Base-by-base conservation (phyloP, 345 rosid species). In the Linum tenue region DNA sequence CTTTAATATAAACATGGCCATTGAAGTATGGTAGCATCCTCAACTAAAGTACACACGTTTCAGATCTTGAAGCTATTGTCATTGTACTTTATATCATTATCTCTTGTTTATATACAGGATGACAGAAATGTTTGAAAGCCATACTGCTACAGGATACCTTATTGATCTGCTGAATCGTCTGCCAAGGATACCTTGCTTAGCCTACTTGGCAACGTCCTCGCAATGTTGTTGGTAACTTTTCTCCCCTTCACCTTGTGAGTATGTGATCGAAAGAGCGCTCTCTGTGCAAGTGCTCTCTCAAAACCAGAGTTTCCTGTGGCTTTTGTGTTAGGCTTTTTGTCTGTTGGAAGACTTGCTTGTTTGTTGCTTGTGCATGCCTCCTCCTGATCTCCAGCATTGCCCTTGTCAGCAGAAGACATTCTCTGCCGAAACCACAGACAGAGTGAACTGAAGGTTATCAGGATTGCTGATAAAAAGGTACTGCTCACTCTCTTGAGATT, bases 251-350 rank as follows among this genome's bases (percentile, higher is more conserved):
- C 55, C 57, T 70, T 71, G 51, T 59, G 69, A 39, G 40, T 72
- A 22, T 64, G 75, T 1, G 83, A 75, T 64, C 85, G 67, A 38
- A 57, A 77, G 64, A 81, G 69, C 16, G 80, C 83, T 67, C 85
- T 79, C 58, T 59, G 57, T 22, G 74, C 87, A 59, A 80, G 55
- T 58, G 72, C 82, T 69, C 79, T 83, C 66, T 80, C 79, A 14
- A 65, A 62, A 65, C 67, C 72, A 53, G 74, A 63, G 64, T 60
- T 75, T 43, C 62, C 59, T 35, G 68, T 2, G 31, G 53, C 70
- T 37, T 63, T 55, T 39, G 31, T 58, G 53, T 41, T 70, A 5
- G 55, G 50, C 39, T 39, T 66, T 55, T 50, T 72, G 44, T 71
- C 74, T 38, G 68, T 59, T 22, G 31, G 31, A 41, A 51, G 55